Percentiles rank a stretch among this genome's conserved stretches.
Conservation (phyloP, 2,329 filamentous ascomycete genomes). For the Pyricularia sp. region DNA sequence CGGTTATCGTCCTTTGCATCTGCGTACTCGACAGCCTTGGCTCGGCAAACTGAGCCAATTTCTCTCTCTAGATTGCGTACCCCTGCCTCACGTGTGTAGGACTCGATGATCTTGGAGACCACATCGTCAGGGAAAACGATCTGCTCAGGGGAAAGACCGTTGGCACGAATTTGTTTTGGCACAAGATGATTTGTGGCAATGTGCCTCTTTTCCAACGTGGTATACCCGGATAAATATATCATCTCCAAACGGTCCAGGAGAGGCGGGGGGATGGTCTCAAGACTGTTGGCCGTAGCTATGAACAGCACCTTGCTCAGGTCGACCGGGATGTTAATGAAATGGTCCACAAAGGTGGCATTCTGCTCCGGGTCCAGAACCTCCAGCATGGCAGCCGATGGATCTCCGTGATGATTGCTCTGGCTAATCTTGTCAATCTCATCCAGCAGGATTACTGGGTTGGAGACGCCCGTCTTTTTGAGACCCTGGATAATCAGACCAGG, state of each 20-base stretch:
- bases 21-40: conserved; percentile 90
- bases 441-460: conserved; percentile 89
- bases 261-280: conserved; percentile 92
- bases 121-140: conserved; percentile 73
- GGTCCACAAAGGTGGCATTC: conserved; percentile 89
- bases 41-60: conserved; percentile 86
- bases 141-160: conserved; percentile 70
- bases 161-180: conserved; percentile 87
- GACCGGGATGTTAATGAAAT: conserved; percentile 92
- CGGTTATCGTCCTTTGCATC: conserved; percentile 64
- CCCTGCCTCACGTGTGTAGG: conserved; percentile 92
- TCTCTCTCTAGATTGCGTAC: conserved; percentile 95
- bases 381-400: conserved; percentile 94
- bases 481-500: conserved; percentile 90
- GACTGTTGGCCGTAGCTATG: conserved; percentile 89
- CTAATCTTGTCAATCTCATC: conserved; percentile 98
- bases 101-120: conserved; percentile 89
- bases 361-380: conserved; percentile 97
- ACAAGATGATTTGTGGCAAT: conserved; percentile 91
- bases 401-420: conserved; percentile 82
- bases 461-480: conserved; percentile 87
- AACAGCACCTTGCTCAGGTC: conserved; percentile 95
- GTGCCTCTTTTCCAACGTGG: conserved; percentile 90
- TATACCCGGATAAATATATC: conserved; percentile 89
- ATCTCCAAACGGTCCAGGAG: conserved; percentile 96